Base-by-base conservation (phyloP, 495 filamentous ascomycete species). In the Arthonia radiata region DNA sequence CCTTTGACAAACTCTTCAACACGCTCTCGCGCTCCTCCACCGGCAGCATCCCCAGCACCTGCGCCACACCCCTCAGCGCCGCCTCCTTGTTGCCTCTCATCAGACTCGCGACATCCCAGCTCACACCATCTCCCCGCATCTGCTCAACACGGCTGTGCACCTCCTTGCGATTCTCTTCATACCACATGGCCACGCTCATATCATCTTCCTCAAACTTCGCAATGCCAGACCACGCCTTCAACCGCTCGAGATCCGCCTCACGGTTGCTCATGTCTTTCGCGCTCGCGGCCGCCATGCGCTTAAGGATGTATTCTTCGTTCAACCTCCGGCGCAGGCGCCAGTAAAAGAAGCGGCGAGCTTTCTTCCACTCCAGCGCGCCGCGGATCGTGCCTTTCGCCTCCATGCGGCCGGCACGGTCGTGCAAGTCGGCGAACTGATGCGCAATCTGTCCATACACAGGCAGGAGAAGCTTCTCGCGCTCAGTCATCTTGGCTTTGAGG, bases 281-380 rank as follows among this genome's bases (percentile, higher is more conserved):
- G 11, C 51, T 41, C 5, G 71, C 64, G 14, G 57, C 39, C 13
- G 65, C 52, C 65, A 94, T 76, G 47, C 75, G 71, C 53, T 79
- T 83, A 47, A 94, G 59, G 44, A 94, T 76, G 43, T 77, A 73
- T 51, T 97, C 82, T 53, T 97, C 86, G 52, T 89, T 92, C 40
- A 97, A 59, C 53, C 89, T 67, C 47, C 86, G 77, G 48, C 86
- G 83, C 29, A 90, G 72, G 59, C 86, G 82, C 86, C 86, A 97
- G 70, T 93, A 97, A 67, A 97, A 94, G 76, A 92, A 97, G 43
- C 89, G 78, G 36, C 86, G 71, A 25, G 83, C 71, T 34, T 92
- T 68, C 46, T 67, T 60, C 89, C 82, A 97, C 42, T 66, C 59
- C 11, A 97, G 61, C 1, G 71, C 53, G 33, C 67, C 58, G 28